Evolutionary conservation across 2,329 filamentous ascomycete species (phyloP).

Genomic region (Colletotrichum chlorophyti): DNA sequence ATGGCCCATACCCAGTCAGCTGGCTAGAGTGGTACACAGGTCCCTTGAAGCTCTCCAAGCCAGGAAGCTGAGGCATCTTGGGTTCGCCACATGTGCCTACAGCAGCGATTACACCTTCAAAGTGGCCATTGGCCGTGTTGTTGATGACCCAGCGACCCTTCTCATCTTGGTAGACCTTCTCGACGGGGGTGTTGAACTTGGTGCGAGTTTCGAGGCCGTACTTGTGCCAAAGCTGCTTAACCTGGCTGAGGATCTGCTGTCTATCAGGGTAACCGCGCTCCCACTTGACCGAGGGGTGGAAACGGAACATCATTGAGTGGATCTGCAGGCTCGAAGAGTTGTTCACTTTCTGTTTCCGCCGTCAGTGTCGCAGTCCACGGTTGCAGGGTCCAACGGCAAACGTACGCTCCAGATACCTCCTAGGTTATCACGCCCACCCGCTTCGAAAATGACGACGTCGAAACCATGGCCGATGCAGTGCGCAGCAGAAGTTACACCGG

Average conservation of each 20-base stretch:
- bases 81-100: constrained; percentile 83
- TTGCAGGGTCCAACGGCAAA: neutral
- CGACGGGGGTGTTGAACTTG: constrained; percentile 73
- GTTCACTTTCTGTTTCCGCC: constrained; percentile 70
- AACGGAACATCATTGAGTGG: constrained; percentile 86
- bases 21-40: constrained; percentile 77
- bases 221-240: constrained; percentile 74
- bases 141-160: constrained; percentile 81
- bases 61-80: constrained; percentile 74
- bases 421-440: constrained; percentile 67
- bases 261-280: constrained; percentile 78
- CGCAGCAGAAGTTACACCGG: constrained; percentile 77
- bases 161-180: constrained; percentile 72
- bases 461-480: constrained; percentile 89
- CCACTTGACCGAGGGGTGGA: constrained; percentile 82
- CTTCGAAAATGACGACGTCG: constrained; percentile 81
- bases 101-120: constrained; percentile 80
- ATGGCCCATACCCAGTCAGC: constrained; percentile 62
- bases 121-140: constrained; percentile 70
- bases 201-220: constrained; percentile 77
- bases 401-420: constrained; percentile 83
- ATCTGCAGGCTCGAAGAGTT: constrained; percentile 84
- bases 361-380: constrained; percentile 6
- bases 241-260: constrained; percentile 76
- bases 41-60: constrained; percentile 76